Conservation (phyloP, 2,329 filamentous ascomycete species). For the Penicillium sp. region DNA sequence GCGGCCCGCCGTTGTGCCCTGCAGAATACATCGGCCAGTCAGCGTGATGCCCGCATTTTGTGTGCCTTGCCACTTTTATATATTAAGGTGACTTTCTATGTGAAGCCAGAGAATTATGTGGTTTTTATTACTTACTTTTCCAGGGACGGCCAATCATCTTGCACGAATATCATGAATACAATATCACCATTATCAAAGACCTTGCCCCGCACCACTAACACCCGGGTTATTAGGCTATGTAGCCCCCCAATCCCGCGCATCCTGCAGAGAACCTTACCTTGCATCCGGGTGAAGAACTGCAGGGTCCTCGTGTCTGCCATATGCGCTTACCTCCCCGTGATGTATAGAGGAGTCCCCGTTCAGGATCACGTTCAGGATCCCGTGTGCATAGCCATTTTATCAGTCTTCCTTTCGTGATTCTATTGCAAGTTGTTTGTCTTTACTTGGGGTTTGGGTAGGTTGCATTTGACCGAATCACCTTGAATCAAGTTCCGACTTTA, state of each 20-base stretch:
- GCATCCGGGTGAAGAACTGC: neutral
- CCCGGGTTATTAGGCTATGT: neutral
- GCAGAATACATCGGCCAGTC: neutral
- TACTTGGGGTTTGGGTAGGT: neutral
- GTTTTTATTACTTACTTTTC: neutral
- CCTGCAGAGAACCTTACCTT: neutral
- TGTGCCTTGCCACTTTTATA: neutral
- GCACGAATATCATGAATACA: neutral
- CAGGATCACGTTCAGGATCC: neutral
- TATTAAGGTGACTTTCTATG: neutral
- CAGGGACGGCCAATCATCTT: neutral
- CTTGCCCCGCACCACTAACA: neutral
- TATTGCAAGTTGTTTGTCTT: neutral
- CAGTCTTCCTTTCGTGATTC: neutral
- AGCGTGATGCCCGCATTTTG: neutral
- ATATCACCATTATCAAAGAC: neutral
- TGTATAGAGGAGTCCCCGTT: neutral
- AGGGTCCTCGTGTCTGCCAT: neutral
- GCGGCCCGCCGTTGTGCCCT: neutral
- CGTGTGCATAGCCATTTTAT: neutral
- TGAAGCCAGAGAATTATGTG: neutral
- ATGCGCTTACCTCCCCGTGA: neutral
- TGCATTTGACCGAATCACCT: neutral
- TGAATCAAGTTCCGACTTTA: too few relatives aligned
- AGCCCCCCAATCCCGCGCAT: neutral